A percentile compares a stretch with the other conserved stretches of the same genome.
These are phyloP conservation scores for Stemphylium vesicarium DNA, from an alignment of 2,329 filamentous ascomycete species.

Conservation along the genomic window DNA sequence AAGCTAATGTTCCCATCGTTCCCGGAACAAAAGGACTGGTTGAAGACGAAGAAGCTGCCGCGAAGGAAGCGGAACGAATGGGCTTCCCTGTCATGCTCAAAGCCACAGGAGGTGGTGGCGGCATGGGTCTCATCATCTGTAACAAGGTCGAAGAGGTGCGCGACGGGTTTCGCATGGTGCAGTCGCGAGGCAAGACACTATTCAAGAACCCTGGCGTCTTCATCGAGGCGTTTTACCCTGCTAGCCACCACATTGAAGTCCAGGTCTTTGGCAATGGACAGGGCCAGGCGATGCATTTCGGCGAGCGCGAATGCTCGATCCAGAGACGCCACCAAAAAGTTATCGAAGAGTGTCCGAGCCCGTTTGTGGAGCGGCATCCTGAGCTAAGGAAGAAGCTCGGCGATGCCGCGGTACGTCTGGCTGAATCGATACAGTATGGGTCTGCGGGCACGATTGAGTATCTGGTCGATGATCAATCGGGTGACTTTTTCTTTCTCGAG, in stretches of 20 bases:
- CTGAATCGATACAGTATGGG: conserved; percentile 69
- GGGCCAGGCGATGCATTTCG: conserved; percentile 80
- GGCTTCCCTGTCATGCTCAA: conserved; percentile 65
- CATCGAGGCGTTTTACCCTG: conserved; percentile 54
- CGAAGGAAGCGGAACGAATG: conserved; percentile 55
- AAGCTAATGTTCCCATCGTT: conserved; percentile 61
- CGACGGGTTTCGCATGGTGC: conserved; percentile 54
- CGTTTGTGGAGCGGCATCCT: conserved; percentile 60
- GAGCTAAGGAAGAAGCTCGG: conserved; percentile 67
- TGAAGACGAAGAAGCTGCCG: conserved; percentile 17
- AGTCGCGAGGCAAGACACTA: conserved; percentile 55
- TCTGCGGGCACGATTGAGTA: conserved; percentile 91
- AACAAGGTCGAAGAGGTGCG: conserved; percentile 42
- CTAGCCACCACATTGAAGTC: conserved; percentile 75
- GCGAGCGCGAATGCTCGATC: conserved; percentile 86
- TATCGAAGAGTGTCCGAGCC: conserved; percentile 85
- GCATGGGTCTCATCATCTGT: conserved; percentile 56
- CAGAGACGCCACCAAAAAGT: conserved; percentile 91
- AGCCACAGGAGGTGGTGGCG: conserved; percentile 65
- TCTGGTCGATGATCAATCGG: conserved; percentile 82
- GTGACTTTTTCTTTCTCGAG: conserved; percentile 73
- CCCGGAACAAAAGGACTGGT: conserved; percentile 62
- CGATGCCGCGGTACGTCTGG: conserved; percentile 73
- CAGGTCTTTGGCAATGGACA: conserved; percentile 86
- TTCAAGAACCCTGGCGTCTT: conserved; percentile 42